Conservation (phyloP, 805 yeast species). For the Pichia kluyveri region DNA sequence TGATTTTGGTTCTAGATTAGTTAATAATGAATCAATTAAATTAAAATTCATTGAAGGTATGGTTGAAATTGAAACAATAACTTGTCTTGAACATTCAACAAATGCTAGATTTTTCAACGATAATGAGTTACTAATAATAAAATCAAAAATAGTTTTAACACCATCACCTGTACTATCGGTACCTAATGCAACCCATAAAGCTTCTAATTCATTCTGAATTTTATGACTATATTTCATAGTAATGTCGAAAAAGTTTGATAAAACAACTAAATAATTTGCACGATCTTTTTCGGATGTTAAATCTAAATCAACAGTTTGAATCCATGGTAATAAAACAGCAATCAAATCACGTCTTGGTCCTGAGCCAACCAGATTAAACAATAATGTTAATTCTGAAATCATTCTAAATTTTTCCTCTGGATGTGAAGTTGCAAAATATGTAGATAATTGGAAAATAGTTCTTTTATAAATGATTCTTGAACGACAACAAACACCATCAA, state of each 20-base stretch:
- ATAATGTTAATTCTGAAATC: conserved; percentile 64
- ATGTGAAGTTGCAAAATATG: conserved; percentile 54
- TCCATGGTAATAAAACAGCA: conserved; percentile 83
- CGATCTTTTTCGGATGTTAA: conserved; percentile 19
- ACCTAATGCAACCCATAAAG: conserved; percentile 92
- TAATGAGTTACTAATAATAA: conserved; percentile 57
- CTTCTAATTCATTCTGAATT: conserved; percentile 83
- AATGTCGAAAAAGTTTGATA: conserved; percentile 74
- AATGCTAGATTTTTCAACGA: conserved; percentile 62
- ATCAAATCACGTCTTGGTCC: conserved; percentile 68
- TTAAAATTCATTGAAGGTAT: conserved; percentile 36
- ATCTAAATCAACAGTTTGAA: conserved; percentile 68
- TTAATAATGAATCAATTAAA: conserved; percentile 53
- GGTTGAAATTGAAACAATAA: conserved; percentile 66
- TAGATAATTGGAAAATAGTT: conserved; percentile 72
- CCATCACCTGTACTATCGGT: conserved; percentile 55
- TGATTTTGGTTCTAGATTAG: conserved; percentile 69
- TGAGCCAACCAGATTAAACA: conserved; percentile 50
- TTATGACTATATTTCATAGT: conserved; percentile 68
- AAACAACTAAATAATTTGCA: conserved; percentile 51
- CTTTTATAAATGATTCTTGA: conserved; percentile 82
- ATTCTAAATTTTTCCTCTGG: conserved; percentile 53
- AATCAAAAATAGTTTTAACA: conserved; percentile 63
- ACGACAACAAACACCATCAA: conserved; percentile 62
- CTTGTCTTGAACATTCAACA: conserved; percentile 72